Evolutionary conservation across 805 yeast species (phyloP).

Genomic region (Wickerhamiella occidentalis): DNA sequence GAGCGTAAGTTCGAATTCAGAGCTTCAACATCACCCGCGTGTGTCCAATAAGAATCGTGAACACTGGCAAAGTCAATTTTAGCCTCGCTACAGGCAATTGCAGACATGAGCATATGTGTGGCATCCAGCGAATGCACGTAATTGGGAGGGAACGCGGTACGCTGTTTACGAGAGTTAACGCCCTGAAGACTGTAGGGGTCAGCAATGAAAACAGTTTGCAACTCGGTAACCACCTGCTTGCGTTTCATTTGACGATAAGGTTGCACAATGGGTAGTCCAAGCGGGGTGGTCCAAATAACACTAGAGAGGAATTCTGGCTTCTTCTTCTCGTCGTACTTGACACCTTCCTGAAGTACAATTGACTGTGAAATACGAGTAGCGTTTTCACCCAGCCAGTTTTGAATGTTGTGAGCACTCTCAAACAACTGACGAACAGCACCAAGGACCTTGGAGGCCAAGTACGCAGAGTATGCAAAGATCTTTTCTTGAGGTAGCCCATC

Average conservation of each 20-base stretch:
- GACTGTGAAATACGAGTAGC: constrained; percentile 73
- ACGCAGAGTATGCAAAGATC: constrained; percentile 42
- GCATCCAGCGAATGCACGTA: constrained; percentile 93
- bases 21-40: constrained; percentile 65
- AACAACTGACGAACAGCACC: constrained; percentile 74
- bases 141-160: constrained; percentile 90
- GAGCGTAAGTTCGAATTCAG: constrained; percentile 65
- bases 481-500: constrained; percentile 39
- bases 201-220: constrained; percentile 74
- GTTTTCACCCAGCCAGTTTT: constrained; percentile 88
- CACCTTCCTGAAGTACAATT: constrained; percentile 51
- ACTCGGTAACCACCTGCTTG: constrained; percentile 60
- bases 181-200: constrained; percentile 80
- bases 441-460: constrained; percentile 67
- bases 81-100: constrained; percentile 55
- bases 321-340: constrained; percentile 24
- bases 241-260: constrained; percentile 70
- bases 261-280: constrained; percentile 92
- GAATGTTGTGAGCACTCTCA: constrained; percentile 85
- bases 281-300: constrained; percentile 95
- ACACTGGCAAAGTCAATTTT: constrained; percentile 80
- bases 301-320: constrained; percentile 63
- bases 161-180: constrained; percentile 81
- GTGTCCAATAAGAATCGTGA: constrained; percentile 98
- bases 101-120: constrained; percentile 88